A percentile compares a stretch with the other conserved stretches of the same genome.
phyloP scores from a whole-genome alignment of 2,329 filamentous ascomycete species.

The Colletotrichum cereale region DNA sequence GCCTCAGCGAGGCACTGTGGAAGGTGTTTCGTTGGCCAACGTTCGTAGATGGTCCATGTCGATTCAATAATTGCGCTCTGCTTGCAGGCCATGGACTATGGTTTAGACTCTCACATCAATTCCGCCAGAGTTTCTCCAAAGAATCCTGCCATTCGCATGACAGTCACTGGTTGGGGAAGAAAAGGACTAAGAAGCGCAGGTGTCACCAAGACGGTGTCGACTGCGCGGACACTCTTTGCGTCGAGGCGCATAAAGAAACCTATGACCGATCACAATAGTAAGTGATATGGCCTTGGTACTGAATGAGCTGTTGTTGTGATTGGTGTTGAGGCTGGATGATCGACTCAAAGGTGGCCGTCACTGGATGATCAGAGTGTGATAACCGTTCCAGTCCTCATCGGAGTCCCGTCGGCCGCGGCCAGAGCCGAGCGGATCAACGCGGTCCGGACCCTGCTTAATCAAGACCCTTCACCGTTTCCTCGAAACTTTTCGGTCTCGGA shows the following conservation, averaged over 20 bases:
- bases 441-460: constrained; percentile 9
- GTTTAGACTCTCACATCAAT: neutral
- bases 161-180: constrained; percentile 13
- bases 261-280: neutral
- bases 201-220: constrained; percentile 26
- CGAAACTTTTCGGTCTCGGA: neutral
- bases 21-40: constrained; percentile 7
- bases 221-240: constrained; percentile 23
- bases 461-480: neutral
- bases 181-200: constrained; percentile 16
- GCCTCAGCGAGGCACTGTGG: neutral
- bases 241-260: constrained; percentile 35
- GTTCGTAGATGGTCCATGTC: neutral
- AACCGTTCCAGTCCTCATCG: constrained; percentile 20
- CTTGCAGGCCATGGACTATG: neutral
- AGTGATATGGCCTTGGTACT: constrained; percentile 9
- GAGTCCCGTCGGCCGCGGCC: neutral
- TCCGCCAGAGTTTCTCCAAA: neutral
- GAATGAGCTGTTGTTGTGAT: neutral
- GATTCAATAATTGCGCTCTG: neutral
- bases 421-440: neutral
- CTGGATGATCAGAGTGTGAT: constrained; percentile 26
- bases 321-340: constrained; percentile 4
- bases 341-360: constrained; percentile 28
- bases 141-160: constrained; percentile 12